Evolutionary conservation across 2,329 filamentous ascomycete species (phyloP), one percentile per base, ranked within the genome.

Genomic region (Diaporthe aspalathi): DNA sequence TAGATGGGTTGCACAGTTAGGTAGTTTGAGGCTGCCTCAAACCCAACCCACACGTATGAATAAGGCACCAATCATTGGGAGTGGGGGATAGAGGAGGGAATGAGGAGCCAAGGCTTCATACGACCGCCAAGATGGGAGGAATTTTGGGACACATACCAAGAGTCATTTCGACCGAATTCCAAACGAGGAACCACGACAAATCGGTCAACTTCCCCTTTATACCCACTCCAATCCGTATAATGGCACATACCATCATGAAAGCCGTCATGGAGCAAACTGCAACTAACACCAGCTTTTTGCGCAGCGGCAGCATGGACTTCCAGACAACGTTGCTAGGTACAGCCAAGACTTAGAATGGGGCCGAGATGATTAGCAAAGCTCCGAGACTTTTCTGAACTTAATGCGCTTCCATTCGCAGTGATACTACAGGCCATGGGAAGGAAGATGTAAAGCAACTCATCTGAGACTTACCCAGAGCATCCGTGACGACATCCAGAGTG

Each of bases 211-310:
- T 56, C 3, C 12, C 53, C 32, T 38, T 24, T 6, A 38, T 11
- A 24, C 53, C 53, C 11, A 22, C 32, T 56, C 53, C 53, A 38
- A 56, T 38, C 3, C 53, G 53, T 38, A 56, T 38, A n/a, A 56
- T 38, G 53, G 53, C 53, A 38, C 53, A 56, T 38, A 56, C 16
- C 53, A 56, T 56, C 53, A 56, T 56, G 32, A 56, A 56, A 38
- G 24, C 20, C 3, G 53, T 56, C 20, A 56, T 22, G n/a, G 53
- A 56, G 32, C 53, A 56, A 22, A 56, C 32, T 16, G 53, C 53
- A 14, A 38, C 53, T 32, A 56, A 24, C 20, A 56, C 32, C 29
- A 56, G 32, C n/a, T 56, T 56, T n/a, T 56, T 56, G 29, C 53
- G 53, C 5, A 56, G 32, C n/a, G 53, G 53, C 9, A 56, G 29